A percentile compares a stretch with the other conserved stretches of the same genome.
Conservation (phyloP, 176 grass and related monocot species). For the Oryza officinalis region DNA sequence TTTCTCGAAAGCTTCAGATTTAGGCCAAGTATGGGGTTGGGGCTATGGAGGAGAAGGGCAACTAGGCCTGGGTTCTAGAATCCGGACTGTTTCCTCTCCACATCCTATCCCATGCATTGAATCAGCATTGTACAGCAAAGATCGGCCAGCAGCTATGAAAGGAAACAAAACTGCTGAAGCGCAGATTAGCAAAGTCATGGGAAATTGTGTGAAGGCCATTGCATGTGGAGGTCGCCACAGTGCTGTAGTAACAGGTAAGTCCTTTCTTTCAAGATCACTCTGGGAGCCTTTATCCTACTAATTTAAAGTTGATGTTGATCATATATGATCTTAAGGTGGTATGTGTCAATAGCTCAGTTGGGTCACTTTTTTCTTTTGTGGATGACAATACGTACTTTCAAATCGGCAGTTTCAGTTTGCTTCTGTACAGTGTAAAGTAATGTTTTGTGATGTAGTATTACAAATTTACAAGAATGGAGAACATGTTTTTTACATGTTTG, state of each 20-base stretch:
- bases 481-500: not conserved
- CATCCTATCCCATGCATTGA: slow-evolving; percentile 94
- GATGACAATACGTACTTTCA: not conserved
- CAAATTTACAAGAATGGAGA: not conserved
- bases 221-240: slow-evolving; percentile 98
- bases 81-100: slow-evolving; percentile 84
- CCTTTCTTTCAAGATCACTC: slow-evolving; percentile 16
- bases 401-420: not conserved
- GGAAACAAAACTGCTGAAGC: slow-evolving; percentile 69
- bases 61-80: slow-evolving; percentile 92
- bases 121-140: slow-evolving; percentile 64
- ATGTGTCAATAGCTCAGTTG: slow-evolving; percentile 3
- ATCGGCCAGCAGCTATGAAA: slow-evolving; percentile 50
- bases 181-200: slow-evolving; percentile 54
- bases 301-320: not conserved
- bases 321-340: not conserved
- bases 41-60: slow-evolving; percentile 99
- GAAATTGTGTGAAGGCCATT: slow-evolving; percentile 85
- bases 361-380: not conserved
- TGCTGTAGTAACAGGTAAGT: slow-evolving; percentile 86
- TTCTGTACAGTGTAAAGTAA: not conserved
- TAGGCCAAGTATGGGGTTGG: slow-evolving; percentile 99
- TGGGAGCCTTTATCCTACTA: not conserved
- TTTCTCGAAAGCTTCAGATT: slow-evolving; percentile 75
- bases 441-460: not conserved